Conservation (phyloP, 345 rosid genomes). For the Draba incana region DNA sequence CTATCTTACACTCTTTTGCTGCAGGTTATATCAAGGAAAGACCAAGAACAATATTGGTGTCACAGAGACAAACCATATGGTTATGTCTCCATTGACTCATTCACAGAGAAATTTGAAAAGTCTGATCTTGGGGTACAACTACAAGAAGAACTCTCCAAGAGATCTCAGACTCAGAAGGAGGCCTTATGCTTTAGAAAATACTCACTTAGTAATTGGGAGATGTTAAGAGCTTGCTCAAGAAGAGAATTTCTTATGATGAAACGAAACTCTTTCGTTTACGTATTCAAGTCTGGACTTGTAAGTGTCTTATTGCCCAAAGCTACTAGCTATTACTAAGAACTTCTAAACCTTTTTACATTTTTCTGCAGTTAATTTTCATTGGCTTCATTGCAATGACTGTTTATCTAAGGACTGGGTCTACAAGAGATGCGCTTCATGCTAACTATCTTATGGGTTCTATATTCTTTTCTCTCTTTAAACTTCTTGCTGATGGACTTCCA, state of each 20-base stretch:
- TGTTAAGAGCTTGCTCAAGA: constrained; percentile 50
- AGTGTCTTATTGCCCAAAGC: neutral
- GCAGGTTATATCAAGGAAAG: constrained; percentile 56
- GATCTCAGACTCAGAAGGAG: constrained; percentile 30
- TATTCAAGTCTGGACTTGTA: constrained; percentile 50
- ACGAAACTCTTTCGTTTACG: constrained; percentile 49
- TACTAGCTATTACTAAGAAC: neutral
- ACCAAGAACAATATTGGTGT: constrained; percentile 57
- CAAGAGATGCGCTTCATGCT: constrained; percentile 42
- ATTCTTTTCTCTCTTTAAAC: constrained; percentile 42
- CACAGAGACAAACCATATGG: constrained; percentile 38
- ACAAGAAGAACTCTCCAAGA: constrained; percentile 40
- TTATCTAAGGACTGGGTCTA: constrained; percentile 43
- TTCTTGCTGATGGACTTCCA: constrained; percentile 53
- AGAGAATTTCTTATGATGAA: constrained; percentile 58
- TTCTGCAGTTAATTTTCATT: constrained; percentile 38
- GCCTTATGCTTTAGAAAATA: constrained; percentile 44
- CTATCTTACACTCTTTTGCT: neutral
- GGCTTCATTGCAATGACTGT: constrained; percentile 47
- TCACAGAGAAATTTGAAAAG: constrained; percentile 40
- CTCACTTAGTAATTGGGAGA: constrained; percentile 46
- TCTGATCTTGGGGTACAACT: constrained; percentile 39
- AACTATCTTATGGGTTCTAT: constrained; percentile 51
- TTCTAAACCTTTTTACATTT: neutral
- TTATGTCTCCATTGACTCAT: constrained; percentile 46